Evolutionary conservation across 345 rosid genomes (phyloP).

Genomic region (Noccaea bulbosa): DNA sequence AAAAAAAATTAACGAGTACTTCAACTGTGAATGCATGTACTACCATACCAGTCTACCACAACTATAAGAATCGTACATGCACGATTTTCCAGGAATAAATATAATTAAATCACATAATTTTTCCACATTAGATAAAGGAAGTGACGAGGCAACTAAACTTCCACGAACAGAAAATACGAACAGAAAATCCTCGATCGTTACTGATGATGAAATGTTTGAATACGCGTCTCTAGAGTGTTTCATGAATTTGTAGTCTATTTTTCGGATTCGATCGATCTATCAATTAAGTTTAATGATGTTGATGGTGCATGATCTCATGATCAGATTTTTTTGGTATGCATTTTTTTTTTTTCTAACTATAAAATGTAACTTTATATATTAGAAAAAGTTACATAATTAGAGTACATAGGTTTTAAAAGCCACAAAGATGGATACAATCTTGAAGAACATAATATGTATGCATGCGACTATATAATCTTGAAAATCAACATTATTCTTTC

Average conservation of each 20-base stretch:
- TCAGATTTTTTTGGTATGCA: not conserved
- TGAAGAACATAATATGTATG: too few species aligned
- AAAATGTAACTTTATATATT: too few species aligned
- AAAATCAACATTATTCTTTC: not conserved
- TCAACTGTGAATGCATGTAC: not conserved
- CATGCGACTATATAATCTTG: not conserved
- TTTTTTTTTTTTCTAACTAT: too few species aligned
- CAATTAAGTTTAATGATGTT: not conserved
- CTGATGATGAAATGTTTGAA: slow-evolving; percentile 1
- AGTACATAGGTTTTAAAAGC: too few species aligned
- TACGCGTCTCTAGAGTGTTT: not conserved
- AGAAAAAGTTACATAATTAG: too few species aligned
- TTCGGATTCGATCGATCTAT: not conserved
- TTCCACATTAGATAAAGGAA: slow-evolving; percentile 17
- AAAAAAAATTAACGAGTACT: not conserved
- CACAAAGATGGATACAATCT: too few species aligned
- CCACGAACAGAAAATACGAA: not conserved
- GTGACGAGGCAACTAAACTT: slow-evolving; percentile 13
- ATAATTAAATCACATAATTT: slow-evolving; percentile 8
- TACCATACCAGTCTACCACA: slow-evolving; percentile 1
- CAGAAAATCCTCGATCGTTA: not conserved
- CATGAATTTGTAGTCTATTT: not conserved
- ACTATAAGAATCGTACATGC: slow-evolving; percentile 14
- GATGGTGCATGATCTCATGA: not conserved
- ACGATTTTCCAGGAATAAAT: not conserved